phyloP scores from a whole-genome alignment of 192 early-diverging fungal genomes.

The Martensiomyces pterosporus region DNA sequence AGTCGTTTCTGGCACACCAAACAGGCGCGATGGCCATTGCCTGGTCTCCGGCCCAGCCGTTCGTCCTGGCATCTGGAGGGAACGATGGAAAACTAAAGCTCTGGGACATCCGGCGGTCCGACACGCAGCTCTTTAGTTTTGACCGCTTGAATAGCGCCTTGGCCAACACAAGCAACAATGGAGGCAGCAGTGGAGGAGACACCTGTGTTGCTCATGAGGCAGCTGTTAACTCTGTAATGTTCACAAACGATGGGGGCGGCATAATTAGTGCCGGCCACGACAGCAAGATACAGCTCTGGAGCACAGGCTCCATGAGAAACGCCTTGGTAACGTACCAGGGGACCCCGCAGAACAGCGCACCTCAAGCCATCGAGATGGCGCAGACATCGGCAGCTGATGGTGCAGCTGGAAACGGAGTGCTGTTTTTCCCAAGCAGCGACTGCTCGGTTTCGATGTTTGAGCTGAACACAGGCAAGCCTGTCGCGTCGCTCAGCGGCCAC shows the following conservation, averaged over 20 bases:
- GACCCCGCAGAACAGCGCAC: too few species aligned
- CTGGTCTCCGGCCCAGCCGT: slow-evolving; percentile 77
- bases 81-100: slow-evolving; percentile 64
- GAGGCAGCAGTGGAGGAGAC: too few species aligned
- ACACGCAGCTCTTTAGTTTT: slow-evolving; percentile 58
- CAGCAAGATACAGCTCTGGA: too few species aligned
- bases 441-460: slow-evolving; percentile 57
- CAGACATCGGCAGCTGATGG: slow-evolving; percentile 30
- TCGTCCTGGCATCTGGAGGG: slow-evolving; percentile 71
- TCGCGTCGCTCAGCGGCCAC: slow-evolving; percentile 58
- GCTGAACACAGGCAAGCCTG: slow-evolving; percentile 52
- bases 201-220: neutral
- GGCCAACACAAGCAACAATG: slow-evolving; percentile 10
- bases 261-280: neutral
- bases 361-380: slow-evolving; percentile 45
- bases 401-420: slow-evolving; percentile 8
- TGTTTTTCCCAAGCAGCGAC: slow-evolving; percentile 61
- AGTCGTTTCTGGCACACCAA: slow-evolving; percentile 54
- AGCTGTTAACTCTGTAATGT: neutral
- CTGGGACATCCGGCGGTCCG: slow-evolving; percentile 84
- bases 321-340: too few species aligned
- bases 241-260: neutral
- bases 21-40: slow-evolving; percentile 54
- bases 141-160: slow-evolving; percentile 36
- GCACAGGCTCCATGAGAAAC: too few species aligned